These are phyloP conservation scores for Phytophthora tubulina DNA, from an alignment of 352 stramenopile genomes.

Conservation along the genomic window DNA sequence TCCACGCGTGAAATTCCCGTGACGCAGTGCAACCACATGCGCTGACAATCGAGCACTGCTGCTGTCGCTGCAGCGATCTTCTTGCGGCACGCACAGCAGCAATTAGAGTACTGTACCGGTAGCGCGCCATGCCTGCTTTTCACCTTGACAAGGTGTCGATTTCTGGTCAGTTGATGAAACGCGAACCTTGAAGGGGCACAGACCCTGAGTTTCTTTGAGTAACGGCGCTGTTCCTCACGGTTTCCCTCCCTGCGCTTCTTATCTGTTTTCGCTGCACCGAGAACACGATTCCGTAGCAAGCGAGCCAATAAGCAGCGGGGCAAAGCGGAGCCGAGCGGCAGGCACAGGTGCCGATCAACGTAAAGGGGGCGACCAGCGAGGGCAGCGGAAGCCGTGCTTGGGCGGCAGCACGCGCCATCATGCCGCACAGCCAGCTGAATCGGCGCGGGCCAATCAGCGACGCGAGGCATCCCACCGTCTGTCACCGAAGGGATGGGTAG, in stretches of 20 bases:
- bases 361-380: conserved; percentile 12
- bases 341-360: conserved; percentile 28
- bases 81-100: neutral
- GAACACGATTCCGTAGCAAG: neutral
- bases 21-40: conserved; percentile 33
- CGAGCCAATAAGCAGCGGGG: neutral
- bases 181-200: conserved; percentile 18
- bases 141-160: conserved; percentile 17
- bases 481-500: conserved; percentile 32
- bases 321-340: conserved; percentile 19
- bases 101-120: neutral
- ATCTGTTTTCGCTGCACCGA: conserved; percentile 24
- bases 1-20: conserved; percentile 26
- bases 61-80: conserved; percentile 13
- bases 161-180: conserved; percentile 32
- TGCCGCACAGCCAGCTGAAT: conserved; percentile 26
- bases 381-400: neutral
- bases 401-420: neutral
- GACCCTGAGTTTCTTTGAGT: conserved; percentile 31
- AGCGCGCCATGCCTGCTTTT: neutral
- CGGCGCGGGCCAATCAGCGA: conserved; percentile 25
- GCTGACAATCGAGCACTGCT: conserved; percentile 12
- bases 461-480: conserved; percentile 23
- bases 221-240: conserved; percentile 9
- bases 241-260: conserved; percentile 20